A percentile compares a stretch with the other conserved stretches of the same genome.
phyloP scores from a whole-genome alignment of 257 asterid species.

The Asclepias syriaca region DNA sequence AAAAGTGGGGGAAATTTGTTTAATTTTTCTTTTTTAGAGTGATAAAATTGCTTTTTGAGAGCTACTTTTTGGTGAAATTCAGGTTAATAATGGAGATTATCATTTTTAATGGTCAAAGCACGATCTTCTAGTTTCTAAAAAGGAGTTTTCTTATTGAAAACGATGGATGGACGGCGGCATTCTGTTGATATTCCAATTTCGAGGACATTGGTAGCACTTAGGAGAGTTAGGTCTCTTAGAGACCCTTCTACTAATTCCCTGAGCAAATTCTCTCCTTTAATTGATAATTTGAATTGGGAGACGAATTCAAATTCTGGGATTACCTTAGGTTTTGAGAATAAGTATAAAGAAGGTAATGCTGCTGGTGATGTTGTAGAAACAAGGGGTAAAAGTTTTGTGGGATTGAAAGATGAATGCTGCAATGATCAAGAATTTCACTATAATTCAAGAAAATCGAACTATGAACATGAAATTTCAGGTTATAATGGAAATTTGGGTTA shows the following conservation, averaged over 20 bases:
- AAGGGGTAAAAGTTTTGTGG: constrained; percentile 18
- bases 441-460: constrained; percentile 21
- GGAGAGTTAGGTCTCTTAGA: constrained; percentile 87
- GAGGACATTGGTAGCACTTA: constrained; percentile 60
- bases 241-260: constrained; percentile 78
- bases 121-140: not conserved
- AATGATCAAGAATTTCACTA: constrained; percentile 30
- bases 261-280: constrained; percentile 50
- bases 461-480: constrained; percentile 17
- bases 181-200: constrained; percentile 83
- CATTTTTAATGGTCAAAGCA: constrained; percentile 9
- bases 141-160: constrained; percentile 5
- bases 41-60: constrained; percentile 19
- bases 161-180: constrained; percentile 83
- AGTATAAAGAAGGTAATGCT: constrained; percentile 14
- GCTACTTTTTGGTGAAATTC: constrained; percentile 28
- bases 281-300: constrained; percentile 71
- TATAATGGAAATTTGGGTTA: constrained; percentile 19
- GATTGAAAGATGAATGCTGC: constrained; percentile 18
- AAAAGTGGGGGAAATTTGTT: constrained; percentile 6
- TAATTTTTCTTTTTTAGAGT: not conserved
- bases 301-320: constrained; percentile 46
- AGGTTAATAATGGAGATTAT: constrained; percentile 29
- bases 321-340: constrained; percentile 41
- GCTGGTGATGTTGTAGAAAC: constrained; percentile 9